Base-by-base conservation (phyloP, 306 rosid genomes). In the Trifolium repens region DNA sequence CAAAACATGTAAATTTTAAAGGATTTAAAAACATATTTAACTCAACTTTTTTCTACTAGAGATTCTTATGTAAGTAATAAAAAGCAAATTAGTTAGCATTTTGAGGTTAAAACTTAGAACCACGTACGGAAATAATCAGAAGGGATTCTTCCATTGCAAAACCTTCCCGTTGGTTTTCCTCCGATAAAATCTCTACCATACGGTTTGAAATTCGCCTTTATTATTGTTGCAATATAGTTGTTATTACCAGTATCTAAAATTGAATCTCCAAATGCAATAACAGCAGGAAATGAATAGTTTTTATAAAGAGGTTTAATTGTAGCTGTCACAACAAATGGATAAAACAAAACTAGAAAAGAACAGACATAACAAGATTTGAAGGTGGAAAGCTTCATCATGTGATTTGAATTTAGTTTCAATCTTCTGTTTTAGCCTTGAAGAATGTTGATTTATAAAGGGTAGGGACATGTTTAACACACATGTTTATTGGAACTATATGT, bases 201-300 rank as follows among this genome's bases (percentile, higher is more conserved):
- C 22, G 86, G 83, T 37, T 63, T 69, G 74, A 62, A 63, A 63
- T 83, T 39, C 0, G 78, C 9, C 60, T 32, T 83, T 14, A 61
- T 2, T 1, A 22, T 1, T 4, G 86, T 83, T 40, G 1, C 1
- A 24, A 83, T 9, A 14, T 83, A 72, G 66, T 78, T 13, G 57
- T 82, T 82, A 69, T 73, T 78, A 10, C 82, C 85, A 1, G 85
- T 82, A 14, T 82, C 82, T 55, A 82, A 15, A 42, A 82, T 44
- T 68, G 82, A 82, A 52, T 82, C 85, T 43, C 85, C 82, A 78
- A 78, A 82, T 10, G 19, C 46, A 22, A 73, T 39, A 42, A 82
- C 49, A 40, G 85, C 78, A 66, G 81, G 81, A 37, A 81, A 32
- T 70, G 37, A 13, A 4, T n/a, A 7, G 34, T 59, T 59, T 8